Base-by-base conservation (phyloP, 1,284 basidiomycete species). In the Naganishia albida region DNA sequence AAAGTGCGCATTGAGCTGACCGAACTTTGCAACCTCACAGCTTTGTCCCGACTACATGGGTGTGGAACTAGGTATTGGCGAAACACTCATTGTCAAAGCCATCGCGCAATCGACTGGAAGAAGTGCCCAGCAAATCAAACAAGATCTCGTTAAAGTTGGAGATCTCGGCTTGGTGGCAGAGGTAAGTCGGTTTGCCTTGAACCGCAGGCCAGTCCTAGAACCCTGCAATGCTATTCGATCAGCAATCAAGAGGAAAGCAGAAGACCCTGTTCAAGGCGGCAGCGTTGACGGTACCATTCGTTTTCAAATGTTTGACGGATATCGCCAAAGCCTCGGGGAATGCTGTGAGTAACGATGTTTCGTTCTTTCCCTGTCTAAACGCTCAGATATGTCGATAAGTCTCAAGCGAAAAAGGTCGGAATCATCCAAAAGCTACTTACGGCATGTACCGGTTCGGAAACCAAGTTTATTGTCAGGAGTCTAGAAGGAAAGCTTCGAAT, bases 401-500 rank as follows among this genome's bases (percentile, higher is more conserved):
- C 90, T 0, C 93, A 93, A 87, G 85, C 84, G 64, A 94, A 92
- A 80, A 99, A 99, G 77, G 91, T 97, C 15, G 90, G 89, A 1
- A 90, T 95, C 69, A 96, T 99, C 74, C 96, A 93, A 59, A 93
- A 94, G 74, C 83, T 99, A 1, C 83, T 99, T 1, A 92, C 94
- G 1, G 88, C 92, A 4, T 99, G 94, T 74, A 88, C 92, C 73
- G 90, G 87, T 51, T 78, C 72, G 44, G 85, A 87, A 73, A 93
- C 95, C 25, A 99, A 98, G 77, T 99, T 95, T 77, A 90, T 99
- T 68, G 89, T 99, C 60, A 88, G 96, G 55, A 93, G 90, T 77
- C 80, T 99, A 70, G 95, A 98, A 80, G 96, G 96, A 64, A 99
- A 99, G 79, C 85, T 99, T 42, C 87, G 96, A 7, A 99, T 99